Evolutionary conservation across 257 asterid genomes (phyloP), one percentile per base, ranked within the genome.

Genomic region (Solanum sejunctum): DNA sequence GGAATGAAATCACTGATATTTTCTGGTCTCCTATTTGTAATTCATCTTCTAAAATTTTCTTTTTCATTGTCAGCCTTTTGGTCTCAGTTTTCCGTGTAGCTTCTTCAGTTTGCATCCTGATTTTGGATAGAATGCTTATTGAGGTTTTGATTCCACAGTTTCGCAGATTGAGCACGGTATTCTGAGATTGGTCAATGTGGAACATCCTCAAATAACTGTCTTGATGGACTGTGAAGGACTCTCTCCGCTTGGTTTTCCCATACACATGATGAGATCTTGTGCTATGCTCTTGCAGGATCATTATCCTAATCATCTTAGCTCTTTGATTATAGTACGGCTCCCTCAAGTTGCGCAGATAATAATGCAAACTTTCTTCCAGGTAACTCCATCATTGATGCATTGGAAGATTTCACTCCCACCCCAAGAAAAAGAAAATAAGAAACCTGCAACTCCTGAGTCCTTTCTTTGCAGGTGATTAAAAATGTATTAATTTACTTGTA

Each of bases 171-270:
- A 90, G 67, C 83, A 84, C 49, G 86, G 91, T n/a, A 86, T 90
- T 80, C 16, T 85, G 85, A 88, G 84, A 80, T 78, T 90, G 83
- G 85, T 70, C 71, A 77, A 80, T 41, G 79, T 23, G 80, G 90
- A 87, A 45, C 87, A 87, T 73, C 91, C 91, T 82, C 90, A 86
- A 78, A 66, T 90, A 23, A 86, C 85, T 71, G 92, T 90, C 47
- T 60, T 90, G 87, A 90, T 90, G 91, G 91, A 90, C 83, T 90
- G 92, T 80, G 83, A 87, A 9, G 92, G 92, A 16, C 87, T 90
- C 84, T 88, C 91, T 57, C 92, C 91, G 5, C 64, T 90, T 63
- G 91, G 91, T 55, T 90, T 90, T 77, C 92, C 92, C 47, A 64
- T 90, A 56, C 87, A 90, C 49, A 86, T 78, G 86, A 87, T 90